These are phyloP conservation scores for Dicorynia guianensis DNA, from an alignment of 306 rosid genomes.

Conservation along the genomic window DNA sequence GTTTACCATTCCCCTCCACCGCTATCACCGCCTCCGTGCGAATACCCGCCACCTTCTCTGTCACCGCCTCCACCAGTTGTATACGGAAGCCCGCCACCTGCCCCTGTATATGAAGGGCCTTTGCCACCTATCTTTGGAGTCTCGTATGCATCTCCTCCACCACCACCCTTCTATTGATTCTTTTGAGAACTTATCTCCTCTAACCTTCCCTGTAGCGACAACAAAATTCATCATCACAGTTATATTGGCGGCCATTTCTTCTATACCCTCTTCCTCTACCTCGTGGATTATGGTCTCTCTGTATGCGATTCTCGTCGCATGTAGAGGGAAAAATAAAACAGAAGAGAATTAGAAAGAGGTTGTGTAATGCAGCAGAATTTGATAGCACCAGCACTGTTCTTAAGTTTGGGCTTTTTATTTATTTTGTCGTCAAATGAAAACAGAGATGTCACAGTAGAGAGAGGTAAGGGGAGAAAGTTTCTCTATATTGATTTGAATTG, in stretches of 20 bases:
- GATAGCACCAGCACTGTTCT: constrained; percentile 4
- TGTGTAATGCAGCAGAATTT: constrained; percentile 24
- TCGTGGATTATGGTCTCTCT: constrained; percentile 42
- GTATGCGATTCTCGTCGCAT: constrained; percentile 87
- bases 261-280: constrained; percentile 46
- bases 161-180: constrained; percentile 97
- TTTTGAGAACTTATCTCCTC: constrained; percentile 83
- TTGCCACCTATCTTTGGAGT: constrained; percentile 85
- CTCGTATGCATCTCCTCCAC: constrained; percentile 94
- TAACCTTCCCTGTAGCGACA: constrained; percentile 57
- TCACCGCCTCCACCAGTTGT: constrained; percentile 50
- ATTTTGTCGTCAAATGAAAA: constrained; percentile 24
- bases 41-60: constrained; percentile 35
- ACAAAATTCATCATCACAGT: constrained; percentile 38
- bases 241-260: constrained; percentile 42
- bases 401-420: background rate
- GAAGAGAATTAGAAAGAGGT: constrained; percentile 36
- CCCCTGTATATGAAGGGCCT: constrained; percentile 95
- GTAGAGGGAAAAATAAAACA: constrained; percentile 38
- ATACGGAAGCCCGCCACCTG: constrained; percentile 66
- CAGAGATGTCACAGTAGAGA: constrained; percentile 53
- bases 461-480: constrained; percentile 77
- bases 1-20: constrained; percentile 31
- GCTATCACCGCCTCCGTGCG: constrained; percentile 46
- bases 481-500: constrained; percentile 87